phyloP scores from a whole-genome alignment of 2,329 filamentous ascomycete genomes.

The Arthrobotrys megalospora region DNA sequence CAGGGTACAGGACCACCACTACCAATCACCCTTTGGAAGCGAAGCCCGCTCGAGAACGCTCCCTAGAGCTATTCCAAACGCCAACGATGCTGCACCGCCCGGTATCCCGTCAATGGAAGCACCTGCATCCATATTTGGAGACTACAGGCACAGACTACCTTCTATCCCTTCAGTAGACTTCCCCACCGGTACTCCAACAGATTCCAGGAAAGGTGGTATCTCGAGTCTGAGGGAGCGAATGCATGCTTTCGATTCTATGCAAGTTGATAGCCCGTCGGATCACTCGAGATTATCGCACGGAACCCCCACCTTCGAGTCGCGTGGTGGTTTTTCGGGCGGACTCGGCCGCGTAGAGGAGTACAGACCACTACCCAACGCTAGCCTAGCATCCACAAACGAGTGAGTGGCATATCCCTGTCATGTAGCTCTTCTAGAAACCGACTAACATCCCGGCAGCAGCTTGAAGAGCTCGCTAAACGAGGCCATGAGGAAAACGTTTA shows the following conservation, averaged over 20 bases:
- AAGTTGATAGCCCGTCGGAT: constrained; percentile 43
- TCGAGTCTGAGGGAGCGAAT: constrained; percentile 58
- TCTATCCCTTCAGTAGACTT: constrained; percentile 45
- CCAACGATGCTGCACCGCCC: constrained; percentile 48
- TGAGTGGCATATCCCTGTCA: constrained; percentile 24
- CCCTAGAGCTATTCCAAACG: constrained; percentile 57
- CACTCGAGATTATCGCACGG: constrained; percentile 28
- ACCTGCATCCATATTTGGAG: constrained; percentile 55
- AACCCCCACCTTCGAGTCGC: constrained; percentile 37
- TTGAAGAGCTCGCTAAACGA: constrained; percentile 57
- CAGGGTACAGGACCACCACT: constrained; percentile 58
- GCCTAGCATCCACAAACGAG: constrained; percentile 54
- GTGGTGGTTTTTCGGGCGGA: constrained; percentile 30
- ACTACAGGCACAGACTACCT: constrained; percentile 47
- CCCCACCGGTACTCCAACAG: constrained; percentile 34
- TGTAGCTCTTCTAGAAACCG: constrained; percentile 8
- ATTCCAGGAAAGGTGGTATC: constrained; percentile 46
- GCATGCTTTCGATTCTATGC: constrained; percentile 57
- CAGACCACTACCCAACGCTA: constrained; percentile 36
- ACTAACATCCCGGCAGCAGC: constrained; percentile 45
- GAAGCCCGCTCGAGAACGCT: constrained; percentile 43
- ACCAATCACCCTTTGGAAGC: constrained; percentile 38
- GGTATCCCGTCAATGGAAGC: constrained; percentile 60
- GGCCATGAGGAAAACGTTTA: constrained; percentile 59
- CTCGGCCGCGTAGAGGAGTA: constrained; percentile 41